Base-by-base conservation (phyloP, 2,329 filamentous ascomycete species). In the Eutypa lata region DNA sequence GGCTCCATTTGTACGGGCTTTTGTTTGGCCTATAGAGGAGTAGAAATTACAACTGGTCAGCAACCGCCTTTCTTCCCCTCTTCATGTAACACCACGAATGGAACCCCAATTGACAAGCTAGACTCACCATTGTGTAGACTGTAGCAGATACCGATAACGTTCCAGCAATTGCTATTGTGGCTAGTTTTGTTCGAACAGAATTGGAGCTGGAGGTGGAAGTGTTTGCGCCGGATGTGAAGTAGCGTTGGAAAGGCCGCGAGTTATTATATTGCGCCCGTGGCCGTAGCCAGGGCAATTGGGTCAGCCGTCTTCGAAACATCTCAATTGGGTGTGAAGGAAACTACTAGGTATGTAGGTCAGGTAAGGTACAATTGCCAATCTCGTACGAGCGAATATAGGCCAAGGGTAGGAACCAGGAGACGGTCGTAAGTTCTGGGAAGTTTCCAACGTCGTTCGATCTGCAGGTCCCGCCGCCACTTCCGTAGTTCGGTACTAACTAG, bases 1-100 rank as follows among this genome's bases (percentile, higher is more conserved):
- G 75, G 66, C 62, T 92, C 88, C 65, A 83, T 74, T 51, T 74
- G 70, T 52, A 73, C 61, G 49, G 73, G 68, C 52, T 76, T 71
- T 48, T 71, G 67, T 54, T 68, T 61, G 50, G 74, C 68, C 77
- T 82, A 62, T 14, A 8, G 19, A 14, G 43, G 37, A 7, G 44
- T 22, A 56, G 22, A 24, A 14, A 37, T 28, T 18, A 43, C 7
- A 40, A 18, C 35, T 37, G 40, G 53, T 66, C 57, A 65, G 61
- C 22, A n/a, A 45, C 22, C 4, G 19, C 18, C 13, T 11, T 6
- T 10, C 38, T 18, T 21, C 18, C 10, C 6, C 18, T 10, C 7
- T 38, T 16, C 37, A n/a, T n/a, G n/a, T 18, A 22, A 19, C 38
- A 33, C 28, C 44, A 14, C 10, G 16, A 1, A 33, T 42, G 11